Evolutionary conservation across 2,329 filamentous ascomycete genomes (phyloP).

Genomic region (Fusarium scirpi): DNA sequence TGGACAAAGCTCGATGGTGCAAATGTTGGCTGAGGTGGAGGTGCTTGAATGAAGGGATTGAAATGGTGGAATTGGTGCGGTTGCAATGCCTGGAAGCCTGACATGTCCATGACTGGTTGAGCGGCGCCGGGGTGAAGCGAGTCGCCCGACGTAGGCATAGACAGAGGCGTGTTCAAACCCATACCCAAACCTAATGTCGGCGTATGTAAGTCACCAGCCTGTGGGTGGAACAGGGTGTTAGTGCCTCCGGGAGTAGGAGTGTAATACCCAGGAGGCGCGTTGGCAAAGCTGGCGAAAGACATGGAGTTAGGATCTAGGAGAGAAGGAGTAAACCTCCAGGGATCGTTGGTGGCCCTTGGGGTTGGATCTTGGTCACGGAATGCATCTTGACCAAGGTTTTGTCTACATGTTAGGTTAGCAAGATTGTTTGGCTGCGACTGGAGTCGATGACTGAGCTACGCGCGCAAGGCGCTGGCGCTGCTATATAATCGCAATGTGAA

Average conservation of each 20-base stretch:
- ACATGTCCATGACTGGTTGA: constrained; percentile 68
- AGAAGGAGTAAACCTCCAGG: constrained; percentile 89
- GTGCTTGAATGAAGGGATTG: constrained; percentile 76
- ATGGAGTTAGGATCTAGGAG: constrained; percentile 88
- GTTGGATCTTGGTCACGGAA: constrained; percentile 83
- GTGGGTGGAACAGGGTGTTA: constrained; percentile 83
- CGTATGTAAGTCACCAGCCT: constrained; percentile 89
- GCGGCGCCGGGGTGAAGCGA: constrained; percentile 69
- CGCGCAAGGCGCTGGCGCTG: neutral
- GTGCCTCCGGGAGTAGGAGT: constrained; percentile 86
- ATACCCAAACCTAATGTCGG: constrained; percentile 79
- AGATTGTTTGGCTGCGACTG: neutral
- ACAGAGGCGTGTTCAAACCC: constrained; percentile 84
- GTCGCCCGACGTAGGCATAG: constrained; percentile 77
- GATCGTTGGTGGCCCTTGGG: constrained; percentile 81
- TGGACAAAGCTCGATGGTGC: constrained; percentile 85
- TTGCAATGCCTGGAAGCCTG: constrained; percentile 72
- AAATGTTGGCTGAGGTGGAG: constrained; percentile 70
- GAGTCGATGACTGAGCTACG: neutral
- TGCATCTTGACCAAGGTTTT: constrained; percentile 45
- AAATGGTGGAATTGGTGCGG: constrained; percentile 74
- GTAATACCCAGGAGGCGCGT: constrained; percentile 86
- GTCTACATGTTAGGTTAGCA: constrained; percentile 39
- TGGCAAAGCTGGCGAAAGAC: constrained; percentile 81
- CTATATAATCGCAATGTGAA: neutral